Evolutionary conservation across 2,329 filamentous ascomycete genomes (phyloP).

Genomic region (Trichoderma atrobrunneum): DNA sequence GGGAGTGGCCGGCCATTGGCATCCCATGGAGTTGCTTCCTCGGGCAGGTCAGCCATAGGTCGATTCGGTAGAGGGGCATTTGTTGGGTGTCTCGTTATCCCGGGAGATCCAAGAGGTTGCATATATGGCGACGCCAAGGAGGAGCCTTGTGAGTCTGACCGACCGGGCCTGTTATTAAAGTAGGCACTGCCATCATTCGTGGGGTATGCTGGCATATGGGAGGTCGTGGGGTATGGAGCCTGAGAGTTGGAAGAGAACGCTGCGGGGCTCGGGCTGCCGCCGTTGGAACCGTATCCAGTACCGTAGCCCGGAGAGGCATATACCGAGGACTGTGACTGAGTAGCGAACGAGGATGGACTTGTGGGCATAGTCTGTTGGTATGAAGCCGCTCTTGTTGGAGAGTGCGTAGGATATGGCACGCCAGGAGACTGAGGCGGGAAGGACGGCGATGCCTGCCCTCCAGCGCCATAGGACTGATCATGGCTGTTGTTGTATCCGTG

Average conservation of each 20-base stretch:
- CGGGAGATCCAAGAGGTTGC: slow-evolving; percentile 42
- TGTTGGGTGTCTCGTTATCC: slow-evolving; percentile 57
- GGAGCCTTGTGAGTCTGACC: slow-evolving; percentile 51
- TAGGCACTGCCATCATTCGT: slow-evolving; percentile 46
- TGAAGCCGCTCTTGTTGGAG: slow-evolving; percentile 32
- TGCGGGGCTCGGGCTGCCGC: slow-evolving; percentile 37
- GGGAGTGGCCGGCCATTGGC: slow-evolving; percentile 33
- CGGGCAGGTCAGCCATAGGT: slow-evolving; percentile 45
- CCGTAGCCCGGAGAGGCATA: slow-evolving; percentile 39
- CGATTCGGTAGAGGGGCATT: slow-evolving; percentile 58
- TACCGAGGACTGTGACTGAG: slow-evolving; percentile 29
- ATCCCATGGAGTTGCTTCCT: slow-evolving; percentile 43
- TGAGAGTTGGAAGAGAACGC: slow-evolving; percentile 38
- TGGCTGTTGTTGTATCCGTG: slow-evolving; percentile 46
- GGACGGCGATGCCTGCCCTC: slow-evolving; percentile 30
- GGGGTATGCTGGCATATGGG: slow-evolving; percentile 53
- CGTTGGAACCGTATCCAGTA: slow-evolving; percentile 38
- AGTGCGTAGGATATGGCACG: slow-evolving; percentile 33
- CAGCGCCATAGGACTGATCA: slow-evolving; percentile 35
- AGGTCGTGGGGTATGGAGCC: slow-evolving; percentile 50
- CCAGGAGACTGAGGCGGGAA: slow-evolving; percentile 38
- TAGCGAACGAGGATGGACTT: slow-evolving; percentile 33
- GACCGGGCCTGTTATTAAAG: slow-evolving; percentile 41
- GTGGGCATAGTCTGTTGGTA: slow-evolving; percentile 42
- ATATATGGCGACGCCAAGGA: slow-evolving; percentile 44